A percentile compares a stretch with the other conserved stretches of the same genome.
Evolutionary conservation across 352 stramenopile species (phyloP).

Genomic region (Phytopythium boreale): DNA sequence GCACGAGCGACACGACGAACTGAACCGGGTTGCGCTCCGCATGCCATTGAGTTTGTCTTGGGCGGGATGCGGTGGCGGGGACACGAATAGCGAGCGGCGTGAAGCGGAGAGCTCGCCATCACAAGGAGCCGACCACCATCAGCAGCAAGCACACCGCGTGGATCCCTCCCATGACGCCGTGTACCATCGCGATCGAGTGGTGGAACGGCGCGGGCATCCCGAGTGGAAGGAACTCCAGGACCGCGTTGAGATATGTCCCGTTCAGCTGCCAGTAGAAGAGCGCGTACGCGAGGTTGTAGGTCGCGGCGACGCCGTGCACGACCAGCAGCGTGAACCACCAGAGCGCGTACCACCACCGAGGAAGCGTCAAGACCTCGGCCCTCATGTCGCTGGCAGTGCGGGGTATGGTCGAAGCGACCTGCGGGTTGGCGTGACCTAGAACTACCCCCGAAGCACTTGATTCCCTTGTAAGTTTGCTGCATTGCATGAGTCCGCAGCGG

Average conservation of each 20-base stretch:
- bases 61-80: neutral
- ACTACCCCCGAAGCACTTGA: too few relatives aligned
- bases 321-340: slow-evolving; percentile 19
- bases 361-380: neutral
- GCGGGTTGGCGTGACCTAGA: too few relatives aligned
- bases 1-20: neutral
- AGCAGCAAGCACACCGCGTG: slow-evolving; percentile 20
- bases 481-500: too few relatives aligned
- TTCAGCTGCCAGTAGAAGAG: slow-evolving; percentile 23
- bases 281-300: slow-evolving; percentile 21
- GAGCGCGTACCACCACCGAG: slow-evolving; percentile 10
- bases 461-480: too few relatives aligned
- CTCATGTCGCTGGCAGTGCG: neutral
- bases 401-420: too few relatives aligned
- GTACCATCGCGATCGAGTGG: slow-evolving; percentile 14
- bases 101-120: slow-evolving; percentile 12
- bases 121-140: slow-evolving; percentile 11
- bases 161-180: slow-evolving; percentile 18
- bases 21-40: neutral
- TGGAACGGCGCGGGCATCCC: slow-evolving; percentile 20
- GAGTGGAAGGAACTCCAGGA: slow-evolving; percentile 25
- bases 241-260: slow-evolving; percentile 13
- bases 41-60: too few relatives aligned
- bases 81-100: neutral
- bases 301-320: slow-evolving; percentile 11